These are phyloP conservation scores for Fusarium mundagurra DNA, from an alignment of 2,329 filamentous ascomycete species.

Conservation along the genomic window DNA sequence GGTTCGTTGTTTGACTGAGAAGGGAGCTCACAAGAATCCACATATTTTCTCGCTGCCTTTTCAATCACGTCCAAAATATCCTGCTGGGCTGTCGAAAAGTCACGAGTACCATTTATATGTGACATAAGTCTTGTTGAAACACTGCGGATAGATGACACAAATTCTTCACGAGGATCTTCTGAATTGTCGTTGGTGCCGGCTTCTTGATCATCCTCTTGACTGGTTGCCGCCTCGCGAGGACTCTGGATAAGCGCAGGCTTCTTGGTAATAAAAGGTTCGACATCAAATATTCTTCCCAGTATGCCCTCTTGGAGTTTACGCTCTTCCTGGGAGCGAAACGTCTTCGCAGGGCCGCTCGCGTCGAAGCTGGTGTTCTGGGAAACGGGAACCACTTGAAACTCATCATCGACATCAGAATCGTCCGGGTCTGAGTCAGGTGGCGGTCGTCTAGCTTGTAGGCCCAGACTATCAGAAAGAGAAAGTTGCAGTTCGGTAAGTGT, in stretches of 20 bases:
- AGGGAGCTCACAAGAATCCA: conserved; percentile 50
- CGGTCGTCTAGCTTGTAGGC: conserved; percentile 52
- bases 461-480: conserved; percentile 66
- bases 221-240: conserved; percentile 19
- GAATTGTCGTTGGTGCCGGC: conserved; percentile 15
- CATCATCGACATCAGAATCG: conserved; percentile 65
- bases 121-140: conserved; percentile 57
- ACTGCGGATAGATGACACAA: conserved; percentile 49
- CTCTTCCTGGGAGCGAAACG: conserved; percentile 61
- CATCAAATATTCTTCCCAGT: conserved; percentile 62
- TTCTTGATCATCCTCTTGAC: conserved; percentile 36
- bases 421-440: conserved; percentile 54
- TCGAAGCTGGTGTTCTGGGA: conserved; percentile 48
- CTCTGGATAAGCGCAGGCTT: conserved; percentile 45
- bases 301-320: conserved; percentile 64
- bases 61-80: conserved; percentile 62
- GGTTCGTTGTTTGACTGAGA: conserved; percentile 26
- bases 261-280: conserved; percentile 55
- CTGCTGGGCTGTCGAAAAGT: conserved; percentile 51
- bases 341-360: conserved; percentile 55
- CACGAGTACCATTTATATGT: conserved; percentile 50
- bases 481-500: conserved; percentile 65
- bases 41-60: conserved; percentile 61
- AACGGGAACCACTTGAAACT: conserved; percentile 58
- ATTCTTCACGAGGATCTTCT: conserved; percentile 44